Conservation (phyloP, 1,284 basidiomycete species). For the Trichosporon sp. region DNA sequence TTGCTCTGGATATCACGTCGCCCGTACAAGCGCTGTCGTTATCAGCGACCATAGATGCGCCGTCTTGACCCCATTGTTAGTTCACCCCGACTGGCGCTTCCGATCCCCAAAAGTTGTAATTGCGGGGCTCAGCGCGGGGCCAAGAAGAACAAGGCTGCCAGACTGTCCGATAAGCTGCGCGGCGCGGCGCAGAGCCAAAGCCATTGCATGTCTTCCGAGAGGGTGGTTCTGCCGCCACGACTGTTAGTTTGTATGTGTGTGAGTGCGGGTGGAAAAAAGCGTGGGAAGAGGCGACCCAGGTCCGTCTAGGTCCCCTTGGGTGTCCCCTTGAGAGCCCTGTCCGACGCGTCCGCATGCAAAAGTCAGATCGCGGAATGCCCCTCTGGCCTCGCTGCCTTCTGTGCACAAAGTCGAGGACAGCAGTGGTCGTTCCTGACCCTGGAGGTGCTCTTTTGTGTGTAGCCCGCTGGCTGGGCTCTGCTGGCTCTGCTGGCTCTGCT, state of each 20-base stretch:
- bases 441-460: background rate
- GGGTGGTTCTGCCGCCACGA: too few relatives aligned
- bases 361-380: too few relatives aligned
- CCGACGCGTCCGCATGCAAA: background rate
- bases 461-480: background rate
- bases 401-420: background rate
- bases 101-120: too few relatives aligned
- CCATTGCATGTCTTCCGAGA: too few relatives aligned
- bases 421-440: conserved; percentile 6
- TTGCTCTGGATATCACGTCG: background rate
- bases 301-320: background rate
- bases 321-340: background rate
- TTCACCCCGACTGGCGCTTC: too few relatives aligned
- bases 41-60: background rate
- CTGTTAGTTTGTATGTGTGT: background rate
- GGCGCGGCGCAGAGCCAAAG: too few relatives aligned
- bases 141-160: too few relatives aligned
- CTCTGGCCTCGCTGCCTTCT: too few relatives aligned
- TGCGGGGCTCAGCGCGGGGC: too few relatives aligned
- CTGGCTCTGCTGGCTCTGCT: too few relatives aligned
- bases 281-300: conserved; percentile 9
- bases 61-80: too few relatives aligned
- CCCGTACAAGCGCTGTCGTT: background rate
- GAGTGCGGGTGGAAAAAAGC: conserved; percentile 11
- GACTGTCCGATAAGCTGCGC: too few relatives aligned